Conservation (phyloP, 73 alveolate genomes). For the Paramecium bursaria region DNA sequence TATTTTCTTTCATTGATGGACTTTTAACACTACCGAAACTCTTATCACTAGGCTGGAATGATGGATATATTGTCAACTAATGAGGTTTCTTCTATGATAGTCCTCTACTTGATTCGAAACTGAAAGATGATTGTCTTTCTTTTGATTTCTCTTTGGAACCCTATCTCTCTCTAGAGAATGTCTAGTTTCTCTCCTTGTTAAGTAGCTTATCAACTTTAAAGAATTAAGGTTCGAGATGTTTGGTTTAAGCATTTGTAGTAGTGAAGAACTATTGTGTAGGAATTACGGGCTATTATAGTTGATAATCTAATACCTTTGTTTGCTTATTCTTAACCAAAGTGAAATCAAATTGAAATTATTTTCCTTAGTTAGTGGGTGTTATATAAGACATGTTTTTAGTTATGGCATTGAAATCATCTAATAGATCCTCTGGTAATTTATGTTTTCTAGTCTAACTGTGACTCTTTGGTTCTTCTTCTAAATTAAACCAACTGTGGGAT, state of each 20-base stretch:
- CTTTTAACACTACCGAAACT: slow-evolving; percentile 46
- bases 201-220: slow-evolving; percentile 46
- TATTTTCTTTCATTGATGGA: slow-evolving; percentile 32
- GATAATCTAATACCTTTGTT: slow-evolving; percentile 11
- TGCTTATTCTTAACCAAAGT: slow-evolving; percentile 5
- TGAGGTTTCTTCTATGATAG: slow-evolving; percentile 47
- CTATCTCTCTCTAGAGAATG: too few species aligned
- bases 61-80: slow-evolving; percentile 48
- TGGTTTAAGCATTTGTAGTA: slow-evolving; percentile 42
- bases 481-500: slow-evolving; percentile 52
- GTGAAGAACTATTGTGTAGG: slow-evolving; percentile 42
- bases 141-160: too few species aligned
- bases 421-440: slow-evolving; percentile 42
- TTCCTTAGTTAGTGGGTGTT: slow-evolving; percentile 45
- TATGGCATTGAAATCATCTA: slow-evolving; percentile 28
- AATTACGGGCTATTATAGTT: not conserved
- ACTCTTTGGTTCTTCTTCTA: not conserved
- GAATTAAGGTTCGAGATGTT: slow-evolving; percentile 35
- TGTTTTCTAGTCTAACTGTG: not conserved
- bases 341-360: slow-evolving; percentile 34
- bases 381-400: slow-evolving; percentile 52
- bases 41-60: slow-evolving; percentile 50
- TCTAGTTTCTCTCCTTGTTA: slow-evolving; percentile 7
- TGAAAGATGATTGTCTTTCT: slow-evolving; percentile 56
- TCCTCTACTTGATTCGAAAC: slow-evolving; percentile 58